Base-by-base conservation (phyloP, 108 stramenopile genomes). In the Chaetoceros tenuissimus region DNA sequence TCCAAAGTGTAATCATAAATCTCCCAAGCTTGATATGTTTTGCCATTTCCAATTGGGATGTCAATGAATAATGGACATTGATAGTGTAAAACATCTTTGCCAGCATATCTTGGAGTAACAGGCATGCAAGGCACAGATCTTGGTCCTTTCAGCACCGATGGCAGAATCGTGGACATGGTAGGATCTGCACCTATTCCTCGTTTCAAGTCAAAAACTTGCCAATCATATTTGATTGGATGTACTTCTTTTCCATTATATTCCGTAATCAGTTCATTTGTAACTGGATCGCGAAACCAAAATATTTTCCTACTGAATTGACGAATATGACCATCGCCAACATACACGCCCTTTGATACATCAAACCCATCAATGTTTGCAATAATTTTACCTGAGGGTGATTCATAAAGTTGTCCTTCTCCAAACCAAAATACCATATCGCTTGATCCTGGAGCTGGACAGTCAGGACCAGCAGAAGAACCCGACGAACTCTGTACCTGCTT, bases 11-110 rank as follows among this genome's bases (percentile, higher is more conserved):
- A 68, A 62, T 68, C 67, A 51, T 68, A 68, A 50, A 53, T 54
- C 50, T 68, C 67, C 67, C 67, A 68, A n/a, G 67, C 67, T 51
- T 57, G 48, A 28, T 68, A 68, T n/a, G n/a, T n/a, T 21, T 43
- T 16, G 7, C 67, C 51, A 1, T 24, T 18, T 30, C 0, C 17
- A 24, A 24, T 31, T 34, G 49, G 51, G 10, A 68, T 56, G 27
- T 68, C 61, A 0, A 68, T 16, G 28, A 68, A 68, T 1, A 68
- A 60, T 16, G 67, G 67, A 23, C 51, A 25, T 29, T 68, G 53
- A 24, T 63, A 61, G 51, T 53, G 28, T 48, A 68, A 54, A 31
- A 46, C 40, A 18, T 55, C 1, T 22, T 34, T 34, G 13, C 67
- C 62, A 0, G 53, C 57, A 31, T 18, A 22, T 21, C 48, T 48